Percentiles rank a stretch among this genome's conserved stretches.
Evolutionary conservation across 768 basidiomycete species (phyloP).

Genomic region (Clitopilus hobsonii): DNA sequence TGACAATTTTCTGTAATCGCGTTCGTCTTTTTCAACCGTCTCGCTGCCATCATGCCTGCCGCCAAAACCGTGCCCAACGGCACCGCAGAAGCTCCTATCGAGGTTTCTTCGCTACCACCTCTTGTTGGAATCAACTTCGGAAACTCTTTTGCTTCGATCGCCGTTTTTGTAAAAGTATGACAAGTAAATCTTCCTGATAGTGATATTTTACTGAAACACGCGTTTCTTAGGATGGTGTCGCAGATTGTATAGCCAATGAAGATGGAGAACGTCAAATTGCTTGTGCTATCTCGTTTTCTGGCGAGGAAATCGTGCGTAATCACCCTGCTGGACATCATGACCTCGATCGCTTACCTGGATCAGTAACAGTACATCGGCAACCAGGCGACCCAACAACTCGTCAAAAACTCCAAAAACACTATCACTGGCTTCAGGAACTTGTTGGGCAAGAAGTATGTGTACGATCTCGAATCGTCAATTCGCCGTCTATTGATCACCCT

Average conservation of each 20-base stretch:
- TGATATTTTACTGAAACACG: background rate
- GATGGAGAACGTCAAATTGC: slow-evolving; percentile 99
- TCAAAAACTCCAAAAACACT: slow-evolving; percentile 92
- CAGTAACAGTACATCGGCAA: slow-evolving; percentile 84
- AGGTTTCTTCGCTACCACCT: slow-evolving; percentile 40
- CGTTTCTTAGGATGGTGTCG: slow-evolving; percentile 70
- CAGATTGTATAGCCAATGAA: slow-evolving; percentile 96
- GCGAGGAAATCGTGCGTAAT: slow-evolving; percentile 78
- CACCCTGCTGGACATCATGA: slow-evolving; percentile 1
- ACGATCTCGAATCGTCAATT: background rate
- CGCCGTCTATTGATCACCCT: background rate
- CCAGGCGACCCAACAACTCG: slow-evolving; percentile 89
- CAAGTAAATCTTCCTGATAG: background rate
- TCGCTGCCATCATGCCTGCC: too few species aligned
- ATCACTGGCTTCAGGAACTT: slow-evolving; percentile 94
- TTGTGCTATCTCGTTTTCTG: slow-evolving; percentile 85
- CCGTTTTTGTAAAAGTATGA: slow-evolving; percentile 88
- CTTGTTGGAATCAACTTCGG: slow-evolving; percentile 96
- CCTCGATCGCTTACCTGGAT: background rate
- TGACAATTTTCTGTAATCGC: too few species aligned
- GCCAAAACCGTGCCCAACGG: slow-evolving; percentile 45
- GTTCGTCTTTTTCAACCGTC: too few species aligned
- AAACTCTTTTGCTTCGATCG: slow-evolving; percentile 91
- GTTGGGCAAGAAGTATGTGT: slow-evolving; percentile 78
- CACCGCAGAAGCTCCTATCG: slow-evolving; percentile 34